Conservation (phyloP, 106 monocot species). For the Hemerocallis citrina region DNA sequence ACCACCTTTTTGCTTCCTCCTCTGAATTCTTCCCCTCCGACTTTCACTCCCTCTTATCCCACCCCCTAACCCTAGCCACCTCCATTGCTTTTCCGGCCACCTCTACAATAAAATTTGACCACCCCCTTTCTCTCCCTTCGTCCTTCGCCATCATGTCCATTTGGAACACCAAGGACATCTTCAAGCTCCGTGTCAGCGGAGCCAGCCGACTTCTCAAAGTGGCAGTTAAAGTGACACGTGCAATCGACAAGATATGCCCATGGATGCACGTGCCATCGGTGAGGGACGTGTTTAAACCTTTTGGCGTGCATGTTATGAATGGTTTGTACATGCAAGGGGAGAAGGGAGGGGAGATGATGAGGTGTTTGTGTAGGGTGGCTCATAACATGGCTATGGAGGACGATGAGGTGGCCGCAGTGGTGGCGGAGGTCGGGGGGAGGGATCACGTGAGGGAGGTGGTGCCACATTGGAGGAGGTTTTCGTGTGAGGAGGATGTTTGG, state of each 20-base stretch:
- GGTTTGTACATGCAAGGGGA: neutral
- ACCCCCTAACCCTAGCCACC: conserved; percentile 4
- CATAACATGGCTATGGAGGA: conserved; percentile 15
- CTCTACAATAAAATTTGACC: neutral
- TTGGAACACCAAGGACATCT: conserved; percentile 2
- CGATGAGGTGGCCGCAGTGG: neutral
- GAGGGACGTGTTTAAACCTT: neutral
- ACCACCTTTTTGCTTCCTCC: conserved; percentile 19
- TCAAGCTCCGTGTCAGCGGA: neutral
- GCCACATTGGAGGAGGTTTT: conserved; percentile 11
- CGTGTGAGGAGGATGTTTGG: conserved; percentile 14
- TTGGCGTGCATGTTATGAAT: conserved; percentile 13
- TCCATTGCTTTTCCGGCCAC: conserved; percentile 7
- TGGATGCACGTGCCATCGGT: conserved; percentile 5
- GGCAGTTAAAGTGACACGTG: neutral
- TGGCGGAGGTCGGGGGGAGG: neutral
- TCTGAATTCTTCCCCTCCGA: conserved; percentile 18
- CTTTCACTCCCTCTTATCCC: neutral
- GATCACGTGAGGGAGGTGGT: neutral
- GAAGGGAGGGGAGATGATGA: neutral
- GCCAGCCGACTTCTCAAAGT: neutral
- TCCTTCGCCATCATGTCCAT: conserved; percentile 1
- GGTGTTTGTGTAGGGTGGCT: neutral
- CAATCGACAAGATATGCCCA: neutral
- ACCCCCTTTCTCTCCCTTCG: neutral